Percentiles rank a stretch among this genome's conserved stretches.
These are phyloP conservation scores for Leishmania guyanensis DNA, from an alignment of 208 protist species.

Conservation along the genomic window DNA sequence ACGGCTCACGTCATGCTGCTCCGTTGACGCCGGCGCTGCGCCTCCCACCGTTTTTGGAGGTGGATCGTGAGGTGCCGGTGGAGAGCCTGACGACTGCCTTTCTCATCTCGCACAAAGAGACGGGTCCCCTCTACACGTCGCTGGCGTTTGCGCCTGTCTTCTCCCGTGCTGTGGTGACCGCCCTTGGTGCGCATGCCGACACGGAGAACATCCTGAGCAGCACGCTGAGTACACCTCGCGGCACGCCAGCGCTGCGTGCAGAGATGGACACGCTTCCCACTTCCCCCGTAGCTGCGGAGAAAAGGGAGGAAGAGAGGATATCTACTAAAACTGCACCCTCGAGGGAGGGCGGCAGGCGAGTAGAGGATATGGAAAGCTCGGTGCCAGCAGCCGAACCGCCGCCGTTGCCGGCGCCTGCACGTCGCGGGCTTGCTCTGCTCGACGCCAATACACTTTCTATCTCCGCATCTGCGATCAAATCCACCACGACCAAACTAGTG, in stretches of 20 bases:
- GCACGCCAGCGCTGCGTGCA: constrained; percentile 11
- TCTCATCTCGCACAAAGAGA: constrained; percentile 68
- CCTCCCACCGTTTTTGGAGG: constrained; percentile 65
- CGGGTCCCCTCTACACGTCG: constrained; percentile 74
- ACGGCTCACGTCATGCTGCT: neutral
- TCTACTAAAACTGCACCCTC: neutral
- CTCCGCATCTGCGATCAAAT: constrained; percentile 2
- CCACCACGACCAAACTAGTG: constrained; percentile 1
- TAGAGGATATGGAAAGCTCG: neutral
- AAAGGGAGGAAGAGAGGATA: neutral
- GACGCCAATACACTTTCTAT: constrained; percentile 14
- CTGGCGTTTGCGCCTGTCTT: constrained; percentile 78
- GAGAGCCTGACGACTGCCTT: constrained; percentile 62
- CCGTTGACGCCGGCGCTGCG: constrained; percentile 14
- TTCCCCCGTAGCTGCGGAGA: neutral
- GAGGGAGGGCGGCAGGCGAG: neutral
- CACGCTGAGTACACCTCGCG: constrained; percentile 35
- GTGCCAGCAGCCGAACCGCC: neutral
- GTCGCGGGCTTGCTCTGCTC: constrained; percentile 20
- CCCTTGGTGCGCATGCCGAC: constrained; percentile 45
- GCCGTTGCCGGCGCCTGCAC: constrained; percentile 5
- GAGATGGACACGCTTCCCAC: constrained; percentile 10
- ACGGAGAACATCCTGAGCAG: constrained; percentile 47
- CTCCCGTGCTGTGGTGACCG: constrained; percentile 34
- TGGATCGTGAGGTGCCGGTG: constrained; percentile 73